Evolutionary conservation across 2,329 filamentous ascomycete genomes (phyloP).

Genomic region (Aspergillus quadrilineatus): DNA sequence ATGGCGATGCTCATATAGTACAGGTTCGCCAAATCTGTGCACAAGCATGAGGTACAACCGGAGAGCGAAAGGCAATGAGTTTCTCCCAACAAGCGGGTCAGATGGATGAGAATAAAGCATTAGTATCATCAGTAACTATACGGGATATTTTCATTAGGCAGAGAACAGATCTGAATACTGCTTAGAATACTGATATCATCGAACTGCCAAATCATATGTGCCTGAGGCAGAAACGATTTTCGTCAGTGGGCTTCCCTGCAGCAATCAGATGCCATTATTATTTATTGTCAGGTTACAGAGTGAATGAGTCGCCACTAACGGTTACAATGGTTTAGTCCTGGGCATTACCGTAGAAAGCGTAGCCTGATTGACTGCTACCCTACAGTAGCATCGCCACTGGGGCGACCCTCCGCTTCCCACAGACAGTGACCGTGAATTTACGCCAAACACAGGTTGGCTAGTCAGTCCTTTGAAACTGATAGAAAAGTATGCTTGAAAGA

Average conservation of each 20-base stretch:
- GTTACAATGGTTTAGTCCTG: too few relatives aligned
- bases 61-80: not conserved
- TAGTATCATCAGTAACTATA: too few relatives aligned
- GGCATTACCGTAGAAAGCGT: not conserved
- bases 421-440: not conserved
- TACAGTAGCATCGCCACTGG: not conserved
- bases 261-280: too few relatives aligned
- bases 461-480: not conserved
- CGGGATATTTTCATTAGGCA: too few relatives aligned
- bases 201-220: too few relatives aligned
- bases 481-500: not conserved
- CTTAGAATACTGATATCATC: too few relatives aligned
- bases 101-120: too few relatives aligned
- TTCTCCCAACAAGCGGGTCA: not conserved
- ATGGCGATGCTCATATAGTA: not conserved
- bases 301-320: too few relatives aligned
- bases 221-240: too few relatives aligned
- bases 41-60: not conserved
- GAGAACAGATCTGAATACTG: too few relatives aligned
- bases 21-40: not conserved
- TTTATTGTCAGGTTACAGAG: too few relatives aligned
- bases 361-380: not conserved
- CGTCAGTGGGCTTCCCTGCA: too few relatives aligned
- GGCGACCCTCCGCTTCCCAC: not conserved
- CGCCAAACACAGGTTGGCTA: not conserved